A percentile compares a stretch with the other conserved stretches of the same genome.
These are phyloP conservation scores for Schizochytrium sp. DNA, from an alignment of 108 stramenopile species.

Conservation along the genomic window DNA sequence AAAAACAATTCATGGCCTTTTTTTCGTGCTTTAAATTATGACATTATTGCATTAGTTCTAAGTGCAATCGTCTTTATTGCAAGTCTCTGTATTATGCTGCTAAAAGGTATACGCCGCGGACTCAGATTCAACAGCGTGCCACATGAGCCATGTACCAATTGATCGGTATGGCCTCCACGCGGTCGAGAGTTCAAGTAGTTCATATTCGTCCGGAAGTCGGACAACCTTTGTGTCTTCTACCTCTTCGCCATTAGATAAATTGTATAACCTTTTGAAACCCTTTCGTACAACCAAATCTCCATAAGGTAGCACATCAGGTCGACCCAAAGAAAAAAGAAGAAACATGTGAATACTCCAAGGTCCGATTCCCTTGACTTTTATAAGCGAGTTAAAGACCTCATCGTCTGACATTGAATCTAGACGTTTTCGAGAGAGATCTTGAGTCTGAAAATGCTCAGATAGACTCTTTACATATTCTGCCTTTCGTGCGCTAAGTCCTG, in stretches of 20 bases:
- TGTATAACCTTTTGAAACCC: conserved; percentile 63
- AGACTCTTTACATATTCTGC: neutral
- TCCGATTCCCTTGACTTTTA: conserved; percentile 78
- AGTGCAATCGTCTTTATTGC: neutral
- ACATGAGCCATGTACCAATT: conserved; percentile 34
- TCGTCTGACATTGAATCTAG: conserved; percentile 11
- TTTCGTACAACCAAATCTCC: conserved; percentile 81
- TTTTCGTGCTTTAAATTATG: conserved; percentile 6
- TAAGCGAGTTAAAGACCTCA: conserved; percentile 57
- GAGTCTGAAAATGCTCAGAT: neutral
- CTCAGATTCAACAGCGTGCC: conserved; percentile 31
- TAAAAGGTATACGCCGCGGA: conserved; percentile 48
- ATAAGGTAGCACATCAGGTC: conserved; percentile 74
- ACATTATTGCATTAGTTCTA: conserved; percentile 14
- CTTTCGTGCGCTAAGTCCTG: neutral
- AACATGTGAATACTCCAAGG: conserved; percentile 82
- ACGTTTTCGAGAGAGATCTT: neutral
- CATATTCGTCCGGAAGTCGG: conserved; percentile 22
- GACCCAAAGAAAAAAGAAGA: conserved; percentile 75
- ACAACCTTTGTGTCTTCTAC: conserved; percentile 24
- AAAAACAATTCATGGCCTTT: neutral
- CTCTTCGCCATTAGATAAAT: conserved; percentile 14
- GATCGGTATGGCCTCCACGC: conserved; percentile 28
- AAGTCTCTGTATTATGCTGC: neutral
- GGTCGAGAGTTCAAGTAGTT: conserved; percentile 17